Conservation (phyloP, 768 basidiomycete genomes). For the Thelephora ganbajun region DNA sequence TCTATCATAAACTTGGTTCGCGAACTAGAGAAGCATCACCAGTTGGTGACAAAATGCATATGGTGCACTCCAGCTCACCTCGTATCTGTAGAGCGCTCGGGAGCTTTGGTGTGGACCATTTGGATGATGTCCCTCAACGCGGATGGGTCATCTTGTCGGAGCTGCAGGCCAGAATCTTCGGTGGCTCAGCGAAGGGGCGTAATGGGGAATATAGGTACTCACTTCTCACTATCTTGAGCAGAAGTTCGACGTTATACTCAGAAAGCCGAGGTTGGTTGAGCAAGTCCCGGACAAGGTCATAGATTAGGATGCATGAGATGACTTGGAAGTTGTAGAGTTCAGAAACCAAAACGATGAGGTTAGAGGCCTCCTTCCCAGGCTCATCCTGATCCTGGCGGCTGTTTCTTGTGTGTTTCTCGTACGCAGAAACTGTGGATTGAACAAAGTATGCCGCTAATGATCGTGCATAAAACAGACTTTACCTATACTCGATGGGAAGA, state of each 20-base stretch:
- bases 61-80: constrained; percentile 29
- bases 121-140: constrained; percentile 86
- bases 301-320: constrained; percentile 76
- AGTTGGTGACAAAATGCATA: neutral
- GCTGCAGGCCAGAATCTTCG: constrained; percentile 80
- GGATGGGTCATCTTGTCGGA: constrained; percentile 83
- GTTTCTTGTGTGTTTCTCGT: constrained; percentile 33
- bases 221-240: constrained; percentile 81
- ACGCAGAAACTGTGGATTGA: constrained; percentile 53
- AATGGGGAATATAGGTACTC: constrained; percentile 11
- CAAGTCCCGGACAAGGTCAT: constrained; percentile 74
- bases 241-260: constrained; percentile 75
- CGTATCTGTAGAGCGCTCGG: constrained; percentile 30
- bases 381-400: constrained; percentile 15
- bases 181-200: neutral
- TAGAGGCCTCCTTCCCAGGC: constrained; percentile 77
- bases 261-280: constrained; percentile 40
- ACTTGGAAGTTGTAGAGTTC: constrained; percentile 97
- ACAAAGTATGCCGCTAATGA: constrained; percentile 67
- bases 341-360: constrained; percentile 75
- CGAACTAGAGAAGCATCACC: constrained; percentile 35
- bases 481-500: neutral
- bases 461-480: constrained; percentile 1
- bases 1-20: constrained; percentile 94
- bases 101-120: constrained; percentile 62